Conservation (phyloP, 2,329 filamentous ascomycete species). For the Ascochyta viciae-villosae region DNA sequence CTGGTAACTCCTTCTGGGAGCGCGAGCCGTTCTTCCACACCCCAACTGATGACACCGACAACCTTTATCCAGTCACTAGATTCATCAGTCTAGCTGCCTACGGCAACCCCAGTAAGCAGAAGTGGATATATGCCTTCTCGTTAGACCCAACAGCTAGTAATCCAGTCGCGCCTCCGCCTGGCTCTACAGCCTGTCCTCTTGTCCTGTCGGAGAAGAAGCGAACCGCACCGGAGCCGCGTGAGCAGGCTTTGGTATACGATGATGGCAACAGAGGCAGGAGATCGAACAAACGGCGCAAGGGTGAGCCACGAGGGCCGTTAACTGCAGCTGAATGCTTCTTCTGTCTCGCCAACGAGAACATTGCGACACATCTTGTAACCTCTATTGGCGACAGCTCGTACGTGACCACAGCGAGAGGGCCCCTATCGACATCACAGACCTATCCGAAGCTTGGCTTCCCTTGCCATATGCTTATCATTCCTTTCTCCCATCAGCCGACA, state of each 20-base stretch:
- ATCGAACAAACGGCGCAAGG: conserved; percentile 49
- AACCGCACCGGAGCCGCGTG: conserved; percentile 46
- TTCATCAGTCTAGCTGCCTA: conserved; percentile 89
- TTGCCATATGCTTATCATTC: conserved; percentile 89
- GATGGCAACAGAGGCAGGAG: conserved; percentile 46
- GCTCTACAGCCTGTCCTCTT: conserved; percentile 80
- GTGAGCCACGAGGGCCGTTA: conserved; percentile 44
- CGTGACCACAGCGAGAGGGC: conserved; percentile 90
- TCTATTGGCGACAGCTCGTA: conserved; percentile 89
- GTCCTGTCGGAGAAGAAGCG: conserved; percentile 66
- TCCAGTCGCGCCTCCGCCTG: conserved; percentile 67
- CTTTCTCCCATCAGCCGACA: conserved; percentile 81
- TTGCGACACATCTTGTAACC: conserved; percentile 86
- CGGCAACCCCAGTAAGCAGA: conserved; percentile 78
- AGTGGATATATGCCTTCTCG: conserved; percentile 74
- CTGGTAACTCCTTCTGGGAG: conserved; percentile 79
- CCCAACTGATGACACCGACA: conserved; percentile 56
- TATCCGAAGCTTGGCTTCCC: conserved; percentile 79
- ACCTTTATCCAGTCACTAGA: conserved; percentile 72
- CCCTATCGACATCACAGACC: conserved; percentile 74
- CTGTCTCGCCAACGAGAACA: conserved; percentile 85
- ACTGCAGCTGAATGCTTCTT: conserved; percentile 86
- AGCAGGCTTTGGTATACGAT: conserved; percentile 47
- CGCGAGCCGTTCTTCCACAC: conserved; percentile 88
- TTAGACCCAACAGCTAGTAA: conserved; percentile 70